A percentile compares a stretch with the other conserved stretches of the same genome.
These are phyloP conservation scores for Rhodotorula taiwanensis DNA, from an alignment of 768 basidiomycete genomes.

Conservation along the genomic window DNA sequence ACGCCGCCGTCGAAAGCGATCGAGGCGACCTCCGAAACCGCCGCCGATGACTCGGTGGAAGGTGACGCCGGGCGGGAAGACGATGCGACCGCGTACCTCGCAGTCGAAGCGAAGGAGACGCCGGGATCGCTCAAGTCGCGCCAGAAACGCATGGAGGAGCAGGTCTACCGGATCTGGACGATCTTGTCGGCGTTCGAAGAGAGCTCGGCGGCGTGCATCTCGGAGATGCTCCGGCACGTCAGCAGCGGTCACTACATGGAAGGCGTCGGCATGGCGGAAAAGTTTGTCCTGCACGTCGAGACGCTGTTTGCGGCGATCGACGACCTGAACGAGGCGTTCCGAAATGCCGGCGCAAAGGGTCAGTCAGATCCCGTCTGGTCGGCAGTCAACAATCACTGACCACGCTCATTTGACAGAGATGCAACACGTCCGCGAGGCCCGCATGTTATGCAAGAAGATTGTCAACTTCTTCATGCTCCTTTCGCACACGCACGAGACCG, in stretches of 20 bases:
- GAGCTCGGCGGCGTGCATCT: conserved; percentile 97
- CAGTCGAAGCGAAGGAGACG: conserved; percentile 75
- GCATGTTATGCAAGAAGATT: conserved; percentile 97
- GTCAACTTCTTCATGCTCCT: conserved; percentile 95
- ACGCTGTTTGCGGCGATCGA: conserved; percentile 95
- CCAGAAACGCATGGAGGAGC: conserved; percentile 89
- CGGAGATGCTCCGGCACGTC: conserved; percentile 95
- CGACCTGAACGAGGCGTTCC: conserved; percentile 85
- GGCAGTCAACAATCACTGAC: neutral
- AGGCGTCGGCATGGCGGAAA: conserved; percentile 95
- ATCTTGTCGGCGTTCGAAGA: conserved; percentile 97
- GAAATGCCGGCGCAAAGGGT: conserved; percentile 77
- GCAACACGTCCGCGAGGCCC: conserved; percentile 95
- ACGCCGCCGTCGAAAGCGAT: conserved; percentile 36
- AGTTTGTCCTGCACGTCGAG: conserved; percentile 96
- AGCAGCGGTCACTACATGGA: conserved; percentile 94
- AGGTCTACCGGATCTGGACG: conserved; percentile 98
- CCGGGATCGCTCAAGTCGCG: conserved; percentile 74
- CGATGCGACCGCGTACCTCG: conserved; percentile 50
- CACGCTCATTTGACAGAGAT: conserved; percentile 49
- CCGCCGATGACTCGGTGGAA: neutral
- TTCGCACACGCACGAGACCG: conserved; percentile 90
- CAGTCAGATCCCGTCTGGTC: conserved; percentile 11
- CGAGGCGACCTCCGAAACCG: conserved; percentile 6
- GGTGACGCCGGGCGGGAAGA: neutral